These are phyloP conservation scores for Comarum palustre DNA, from an alignment of 306 rosid genomes.

Conservation along the genomic window DNA sequence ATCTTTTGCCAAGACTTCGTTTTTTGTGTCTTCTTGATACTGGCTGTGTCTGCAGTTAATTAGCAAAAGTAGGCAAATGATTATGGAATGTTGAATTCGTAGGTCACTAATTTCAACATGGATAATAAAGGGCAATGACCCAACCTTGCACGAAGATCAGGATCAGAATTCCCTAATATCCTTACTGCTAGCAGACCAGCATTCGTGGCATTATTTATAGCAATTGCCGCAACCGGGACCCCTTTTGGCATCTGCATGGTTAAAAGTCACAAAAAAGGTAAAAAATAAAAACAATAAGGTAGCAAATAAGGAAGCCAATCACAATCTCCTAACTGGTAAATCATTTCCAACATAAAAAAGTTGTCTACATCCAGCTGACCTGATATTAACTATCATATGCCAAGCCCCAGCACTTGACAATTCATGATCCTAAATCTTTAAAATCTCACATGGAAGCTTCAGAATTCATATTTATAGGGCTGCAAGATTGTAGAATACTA, in stretches of 20 bases:
- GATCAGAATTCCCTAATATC: slow-evolving; percentile 45
- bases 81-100: background rate
- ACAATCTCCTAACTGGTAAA: background rate
- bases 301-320: background rate
- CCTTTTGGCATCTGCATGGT: slow-evolving; percentile 78
- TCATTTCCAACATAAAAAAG: background rate
- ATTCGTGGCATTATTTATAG: slow-evolving; percentile 75
- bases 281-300: background rate
- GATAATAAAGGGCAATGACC: slow-evolving; percentile 3
- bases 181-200: slow-evolving; percentile 72
- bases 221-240: slow-evolving; percentile 85
- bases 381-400: background rate
- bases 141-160: slow-evolving; percentile 57
- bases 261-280: background rate
- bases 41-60: slow-evolving; percentile 60
- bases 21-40: slow-evolving; percentile 63
- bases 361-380: background rate
- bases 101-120: background rate
- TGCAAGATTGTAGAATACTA: background rate
- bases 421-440: background rate
- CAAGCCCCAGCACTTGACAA: background rate
- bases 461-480: background rate
- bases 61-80: slow-evolving; percentile 13
- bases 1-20: slow-evolving; percentile 58
- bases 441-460: background rate